Evolutionary conservation across 345 rosid species (phyloP), one percentile per base, ranked within the genome.

Genomic region (Alliaria petiolata): DNA sequence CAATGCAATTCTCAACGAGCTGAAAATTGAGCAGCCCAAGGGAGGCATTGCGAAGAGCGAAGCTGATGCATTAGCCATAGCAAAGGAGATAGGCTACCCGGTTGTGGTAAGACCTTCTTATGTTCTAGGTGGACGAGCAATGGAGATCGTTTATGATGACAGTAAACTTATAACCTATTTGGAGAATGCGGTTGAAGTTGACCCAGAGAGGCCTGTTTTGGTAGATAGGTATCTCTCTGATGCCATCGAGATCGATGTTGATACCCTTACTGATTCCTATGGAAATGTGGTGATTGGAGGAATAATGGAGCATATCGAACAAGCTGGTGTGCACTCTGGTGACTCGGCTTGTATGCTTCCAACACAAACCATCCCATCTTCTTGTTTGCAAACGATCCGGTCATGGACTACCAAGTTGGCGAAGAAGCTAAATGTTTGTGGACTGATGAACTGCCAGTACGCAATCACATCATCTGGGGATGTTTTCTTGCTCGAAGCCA

Each of bases 311-410:
- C 97, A 95, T 75, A 95, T 91, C 15, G 96, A 95, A 84, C 97
- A 91, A 82, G 98, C 98, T 57, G 98, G 99, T 53, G 93, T 95
- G 42, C 98, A 95, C 79, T 95, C 99, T 62, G 99, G 96, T 74
- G 99, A 95, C 75, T 95, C 98, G 0, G 99, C 99, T 13, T 95
- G 98, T 74, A 83, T 87, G 51, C 81, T 95, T 78, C 99, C 99
- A 16, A 88, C 99, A 1, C 92, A 91, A 67, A 85, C 89, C 13
- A 72, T 91, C 60, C 83, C 93, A 17, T 40, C 93, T 62, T 87
- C 89, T 44, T 81, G 92, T 82, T 85, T 91, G 83, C 79, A 78
- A 2, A 88, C 83, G n/a, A 89, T 95, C 35, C 79, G 89, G 78
- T 52, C 87, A 36, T 95, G 96, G 97, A 95, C 99, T 44, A 80